These are phyloP conservation scores for Rhododendron williamsianum DNA, from an alignment of 148 eudicot species.

Conservation along the genomic window DNA sequence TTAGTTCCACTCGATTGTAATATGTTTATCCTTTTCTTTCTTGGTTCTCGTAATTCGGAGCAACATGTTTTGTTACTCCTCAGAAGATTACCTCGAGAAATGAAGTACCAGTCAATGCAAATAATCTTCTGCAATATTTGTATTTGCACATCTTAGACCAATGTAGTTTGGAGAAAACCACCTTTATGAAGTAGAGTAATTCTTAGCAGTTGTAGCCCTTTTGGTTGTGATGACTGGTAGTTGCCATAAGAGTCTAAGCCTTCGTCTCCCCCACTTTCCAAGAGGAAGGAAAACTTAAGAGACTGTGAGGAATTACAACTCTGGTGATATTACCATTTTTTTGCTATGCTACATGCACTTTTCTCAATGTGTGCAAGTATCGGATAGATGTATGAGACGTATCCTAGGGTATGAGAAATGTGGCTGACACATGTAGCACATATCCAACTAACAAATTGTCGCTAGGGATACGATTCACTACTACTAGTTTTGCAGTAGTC, in stretches of 20 bases:
- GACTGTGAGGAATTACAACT: neutral
- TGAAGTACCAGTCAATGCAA: neutral
- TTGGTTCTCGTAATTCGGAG: neutral
- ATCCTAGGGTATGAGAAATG: neutral
- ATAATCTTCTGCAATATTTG: neutral
- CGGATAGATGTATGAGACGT: neutral
- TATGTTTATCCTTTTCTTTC: neutral
- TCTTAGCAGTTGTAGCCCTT: neutral
- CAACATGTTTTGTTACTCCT: neutral
- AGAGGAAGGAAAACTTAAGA: neutral
- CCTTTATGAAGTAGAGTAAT: neutral
- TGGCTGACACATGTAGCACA: neutral
- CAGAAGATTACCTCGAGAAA: neutral
- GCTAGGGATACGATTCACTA: neutral
- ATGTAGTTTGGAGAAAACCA: neutral
- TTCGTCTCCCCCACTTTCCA: neutral
- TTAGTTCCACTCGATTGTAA: neutral
- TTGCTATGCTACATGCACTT: neutral
- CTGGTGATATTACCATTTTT: neutral
- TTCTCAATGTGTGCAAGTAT: neutral
- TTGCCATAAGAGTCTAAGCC: neutral
- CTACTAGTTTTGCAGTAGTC: neutral
- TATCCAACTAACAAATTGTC: neutral
- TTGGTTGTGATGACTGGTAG: neutral
- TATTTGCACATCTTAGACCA: neutral